phyloP scores from a whole-genome alignment of 371 early-diverging fungal species.

The Mucor sp. region DNA sequence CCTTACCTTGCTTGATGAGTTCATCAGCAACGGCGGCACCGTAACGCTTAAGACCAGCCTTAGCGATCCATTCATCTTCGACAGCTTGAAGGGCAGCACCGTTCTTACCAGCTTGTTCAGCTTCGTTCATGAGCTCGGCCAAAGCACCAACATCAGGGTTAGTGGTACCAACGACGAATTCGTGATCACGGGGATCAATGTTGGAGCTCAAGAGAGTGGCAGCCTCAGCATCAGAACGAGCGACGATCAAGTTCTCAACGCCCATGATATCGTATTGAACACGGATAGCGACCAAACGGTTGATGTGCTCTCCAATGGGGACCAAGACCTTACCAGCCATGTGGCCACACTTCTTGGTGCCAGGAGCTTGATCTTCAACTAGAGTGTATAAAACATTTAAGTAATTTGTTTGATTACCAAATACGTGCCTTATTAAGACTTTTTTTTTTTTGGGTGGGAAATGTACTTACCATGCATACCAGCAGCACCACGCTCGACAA shows the following conservation, averaged over 20 bases:
- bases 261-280: conserved; percentile 98
- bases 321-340: conserved; percentile 99
- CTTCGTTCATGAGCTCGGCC: conserved; percentile 78
- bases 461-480: conserved; percentile 72
- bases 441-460: neutral
- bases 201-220: conserved; percentile 94
- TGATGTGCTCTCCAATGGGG: conserved; percentile 96
- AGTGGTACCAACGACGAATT: conserved; percentile 92
- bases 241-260: conserved; percentile 91
- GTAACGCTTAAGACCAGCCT: conserved; percentile 87
- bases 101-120: conserved; percentile 72
- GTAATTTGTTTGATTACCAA: neutral
- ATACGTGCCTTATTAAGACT: neutral
- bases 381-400: neutral
- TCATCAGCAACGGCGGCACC: conserved; percentile 82
- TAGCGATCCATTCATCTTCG: conserved; percentile 87
- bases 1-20: conserved; percentile 63
- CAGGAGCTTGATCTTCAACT: conserved; percentile 94
- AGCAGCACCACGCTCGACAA: conserved; percentile 92
- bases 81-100: conserved; percentile 82
- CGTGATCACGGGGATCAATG: conserved; percentile 96
- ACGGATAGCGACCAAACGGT: conserved; percentile 93
- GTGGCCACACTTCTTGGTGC: conserved; percentile 98
- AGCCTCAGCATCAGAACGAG: conserved; percentile 97
- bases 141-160: conserved; percentile 76